Percentiles rank a stretch among this genome's conserved stretches.
Evolutionary conservation across 345 rosid species (phyloP).

Genomic region (Sisymbrium irio): DNA sequence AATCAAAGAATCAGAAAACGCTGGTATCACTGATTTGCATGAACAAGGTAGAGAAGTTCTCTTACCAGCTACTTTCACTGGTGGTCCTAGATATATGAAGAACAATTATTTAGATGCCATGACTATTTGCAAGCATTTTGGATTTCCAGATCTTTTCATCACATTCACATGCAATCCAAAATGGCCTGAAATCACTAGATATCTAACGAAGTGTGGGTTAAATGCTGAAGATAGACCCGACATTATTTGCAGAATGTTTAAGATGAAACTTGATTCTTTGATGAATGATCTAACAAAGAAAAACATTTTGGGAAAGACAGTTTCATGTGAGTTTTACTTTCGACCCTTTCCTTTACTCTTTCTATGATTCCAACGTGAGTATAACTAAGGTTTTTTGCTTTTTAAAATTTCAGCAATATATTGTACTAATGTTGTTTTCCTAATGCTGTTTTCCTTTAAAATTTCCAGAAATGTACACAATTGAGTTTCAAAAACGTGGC

Average conservation of each 20-base stretch:
- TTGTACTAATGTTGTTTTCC: background rate
- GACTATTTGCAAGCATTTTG: background rate
- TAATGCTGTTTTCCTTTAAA: background rate
- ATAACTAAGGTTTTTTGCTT: background rate
- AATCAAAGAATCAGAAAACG: too few species aligned
- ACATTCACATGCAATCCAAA: background rate
- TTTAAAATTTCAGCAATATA: background rate
- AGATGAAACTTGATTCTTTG: too few species aligned
- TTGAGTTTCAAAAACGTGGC: background rate
- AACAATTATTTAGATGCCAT: background rate
- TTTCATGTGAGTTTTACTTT: too few species aligned
- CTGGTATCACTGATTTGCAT: background rate
- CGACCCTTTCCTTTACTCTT: too few species aligned
- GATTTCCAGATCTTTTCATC: background rate
- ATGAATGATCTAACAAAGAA: too few species aligned
- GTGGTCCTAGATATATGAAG: background rate
- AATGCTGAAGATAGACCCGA: too few species aligned
- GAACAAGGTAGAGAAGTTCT: background rate
- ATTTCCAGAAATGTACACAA: background rate
- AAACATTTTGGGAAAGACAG: too few species aligned
- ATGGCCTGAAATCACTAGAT: background rate
- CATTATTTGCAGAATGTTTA: too few species aligned
- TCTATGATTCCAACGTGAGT: background rate
- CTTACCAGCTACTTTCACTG: background rate
- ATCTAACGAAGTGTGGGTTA: background rate